A percentile compares a stretch with the other conserved stretches of the same genome.
Conservation (phyloP, 495 filamentous ascomycete genomes). For the Aspergillus sclerotioniger region DNA sequence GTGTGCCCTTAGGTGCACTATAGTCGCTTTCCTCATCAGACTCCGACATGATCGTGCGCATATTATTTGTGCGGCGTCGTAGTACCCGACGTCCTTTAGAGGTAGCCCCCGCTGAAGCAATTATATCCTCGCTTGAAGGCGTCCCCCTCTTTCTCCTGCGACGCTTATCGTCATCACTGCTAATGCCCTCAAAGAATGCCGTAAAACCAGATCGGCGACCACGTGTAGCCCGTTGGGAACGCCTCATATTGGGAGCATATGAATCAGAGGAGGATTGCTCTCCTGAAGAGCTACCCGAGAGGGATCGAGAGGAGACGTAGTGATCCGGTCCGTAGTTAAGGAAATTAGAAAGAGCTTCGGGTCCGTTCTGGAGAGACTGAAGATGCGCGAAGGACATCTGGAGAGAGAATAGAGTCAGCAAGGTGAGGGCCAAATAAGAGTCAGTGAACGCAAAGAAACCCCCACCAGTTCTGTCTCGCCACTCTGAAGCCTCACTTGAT, state of each 20-base stretch:
- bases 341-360: constrained; percentile 30
- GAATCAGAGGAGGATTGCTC: constrained; percentile 14
- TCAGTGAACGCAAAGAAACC: neutral
- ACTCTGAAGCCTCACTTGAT: constrained; percentile 47
- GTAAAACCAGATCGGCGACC: constrained; percentile 20
- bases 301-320: neutral
- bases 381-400: constrained; percentile 31
- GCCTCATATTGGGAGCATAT: neutral
- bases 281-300: constrained; percentile 6
- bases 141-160: neutral
- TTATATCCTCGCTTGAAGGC: constrained; percentile 27
- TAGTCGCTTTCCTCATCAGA: constrained; percentile 20
- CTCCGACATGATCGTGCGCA: constrained; percentile 8
- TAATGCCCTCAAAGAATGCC: constrained; percentile 16
- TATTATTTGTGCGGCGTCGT: constrained; percentile 1
- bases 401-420: neutral
- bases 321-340: constrained; percentile 11
- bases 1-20: constrained; percentile 12
- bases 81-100: constrained; percentile 43
- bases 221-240: constrained; percentile 10
- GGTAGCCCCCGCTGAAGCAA: constrained; percentile 10
- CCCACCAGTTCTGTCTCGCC: constrained; percentile 46
- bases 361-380: constrained; percentile 32
- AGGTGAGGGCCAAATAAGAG: constrained; percentile 1
- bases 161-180: constrained; percentile 18